A percentile compares a stretch with the other conserved stretches of the same genome.
Evolutionary conservation across 2,329 filamentous ascomycete genomes (phyloP).

Genomic region (Grosmannia huntii): DNA sequence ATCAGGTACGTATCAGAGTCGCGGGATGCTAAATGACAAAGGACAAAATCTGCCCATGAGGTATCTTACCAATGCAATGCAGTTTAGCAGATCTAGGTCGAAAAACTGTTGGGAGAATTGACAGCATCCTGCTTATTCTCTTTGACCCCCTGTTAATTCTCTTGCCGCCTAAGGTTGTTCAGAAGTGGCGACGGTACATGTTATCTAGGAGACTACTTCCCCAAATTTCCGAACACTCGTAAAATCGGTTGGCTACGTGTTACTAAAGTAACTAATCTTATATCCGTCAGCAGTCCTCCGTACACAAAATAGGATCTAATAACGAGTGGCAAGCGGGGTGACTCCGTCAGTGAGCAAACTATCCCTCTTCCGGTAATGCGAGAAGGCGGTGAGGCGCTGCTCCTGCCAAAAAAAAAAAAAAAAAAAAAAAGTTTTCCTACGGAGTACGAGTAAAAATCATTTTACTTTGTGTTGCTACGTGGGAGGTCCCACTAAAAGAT

Average conservation of each 20-base stretch:
- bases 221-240: too few species aligned
- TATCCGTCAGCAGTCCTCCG: neutral
- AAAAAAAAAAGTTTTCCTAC: slow-evolving; percentile 7
- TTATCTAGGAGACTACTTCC: neutral
- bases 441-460: too few species aligned
- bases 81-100: neutral
- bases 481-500: slow-evolving; percentile 11
- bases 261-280: neutral
- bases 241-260: too few species aligned
- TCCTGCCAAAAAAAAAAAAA: slow-evolving; percentile 10
- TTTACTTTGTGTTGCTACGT: neutral
- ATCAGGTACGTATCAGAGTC: too few species aligned
- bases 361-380: slow-evolving; percentile 7
- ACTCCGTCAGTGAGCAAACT: slow-evolving; percentile 2
- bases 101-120: neutral
- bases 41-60: too few species aligned
- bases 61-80: too few species aligned
- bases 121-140: neutral
- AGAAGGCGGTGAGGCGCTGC: slow-evolving; percentile 11
- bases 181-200: neutral
- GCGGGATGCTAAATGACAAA: too few species aligned
- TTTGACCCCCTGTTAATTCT: neutral
- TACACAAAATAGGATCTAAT: too few species aligned
- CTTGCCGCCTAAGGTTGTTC: neutral
- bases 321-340: neutral